Evolutionary conservation across 208 protist species (phyloP).

Genomic region (Wallacemonas collosoma): DNA sequence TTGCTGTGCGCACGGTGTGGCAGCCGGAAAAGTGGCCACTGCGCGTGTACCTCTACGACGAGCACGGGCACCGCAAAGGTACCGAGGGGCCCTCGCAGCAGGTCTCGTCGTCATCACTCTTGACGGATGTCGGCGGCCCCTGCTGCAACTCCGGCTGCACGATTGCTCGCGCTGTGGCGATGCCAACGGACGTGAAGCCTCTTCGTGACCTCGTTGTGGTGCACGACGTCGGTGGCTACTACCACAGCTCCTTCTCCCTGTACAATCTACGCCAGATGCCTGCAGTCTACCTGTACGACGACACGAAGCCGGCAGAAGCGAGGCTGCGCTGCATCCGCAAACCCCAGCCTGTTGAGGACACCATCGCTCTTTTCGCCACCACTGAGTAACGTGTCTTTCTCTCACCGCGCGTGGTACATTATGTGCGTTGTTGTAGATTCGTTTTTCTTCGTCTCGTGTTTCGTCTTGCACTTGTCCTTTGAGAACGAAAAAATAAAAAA

Average conservation of each 20-base stretch:
- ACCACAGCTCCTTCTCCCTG: conserved; percentile 60
- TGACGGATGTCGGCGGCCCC: conserved; percentile 60
- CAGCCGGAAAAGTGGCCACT: conserved; percentile 73
- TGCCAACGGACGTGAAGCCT: conserved; percentile 29
- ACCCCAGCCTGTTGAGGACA: conserved; percentile 44
- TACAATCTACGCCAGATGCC: conserved; percentile 70
- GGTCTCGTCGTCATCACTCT: neutral
- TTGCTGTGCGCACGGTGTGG: conserved; percentile 72
- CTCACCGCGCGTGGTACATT: too few species aligned
- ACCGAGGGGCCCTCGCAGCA: neutral
- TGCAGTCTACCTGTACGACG: conserved; percentile 47
- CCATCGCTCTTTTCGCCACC: conserved; percentile 38
- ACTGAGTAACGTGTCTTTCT: conserved; percentile 1
- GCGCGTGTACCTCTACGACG: conserved; percentile 48
- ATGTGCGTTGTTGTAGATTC: neutral
- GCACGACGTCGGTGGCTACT: conserved; percentile 72
- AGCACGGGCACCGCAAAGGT: conserved; percentile 19
- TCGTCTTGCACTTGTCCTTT: neutral
- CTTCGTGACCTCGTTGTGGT: conserved; percentile 56
- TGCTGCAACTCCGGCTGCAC: conserved; percentile 72
- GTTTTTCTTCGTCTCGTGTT: conserved; percentile 11
- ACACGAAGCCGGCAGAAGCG: conserved; percentile 6
- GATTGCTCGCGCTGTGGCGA: conserved; percentile 31
- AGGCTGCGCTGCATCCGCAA: conserved; percentile 30
- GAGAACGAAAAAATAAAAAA: neutral